Conservation (phyloP, 306 rosid species). For the Trifolium fragiferum region DNA sequence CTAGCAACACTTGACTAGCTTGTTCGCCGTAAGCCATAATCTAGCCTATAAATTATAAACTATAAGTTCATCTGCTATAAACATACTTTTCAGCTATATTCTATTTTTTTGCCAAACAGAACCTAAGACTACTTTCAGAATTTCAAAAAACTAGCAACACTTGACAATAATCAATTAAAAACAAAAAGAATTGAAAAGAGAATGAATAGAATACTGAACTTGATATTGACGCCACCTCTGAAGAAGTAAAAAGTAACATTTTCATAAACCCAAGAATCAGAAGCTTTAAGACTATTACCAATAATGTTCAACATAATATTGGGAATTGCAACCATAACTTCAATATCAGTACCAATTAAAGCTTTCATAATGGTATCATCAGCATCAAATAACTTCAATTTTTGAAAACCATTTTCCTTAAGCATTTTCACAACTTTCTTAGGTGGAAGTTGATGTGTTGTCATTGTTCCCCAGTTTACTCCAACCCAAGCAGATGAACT, state of each 20-base stretch:
- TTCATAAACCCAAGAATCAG: conserved; percentile 72
- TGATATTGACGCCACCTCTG: conserved; percentile 79
- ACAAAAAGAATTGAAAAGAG: not conserved
- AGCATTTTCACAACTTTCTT: conserved; percentile 76
- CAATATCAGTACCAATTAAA: conserved; percentile 61
- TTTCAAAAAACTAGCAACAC: not conserved
- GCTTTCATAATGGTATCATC: conserved; percentile 73
- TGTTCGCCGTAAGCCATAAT: no score
- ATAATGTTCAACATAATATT: conserved; percentile 67
- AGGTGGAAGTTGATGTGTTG: conserved; percentile 61
- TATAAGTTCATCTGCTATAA: no score
- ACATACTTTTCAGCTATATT: no score
- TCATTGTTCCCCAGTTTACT: conserved; percentile 91
- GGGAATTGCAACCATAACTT: conserved; percentile 85
- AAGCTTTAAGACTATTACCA: conserved; percentile 57
- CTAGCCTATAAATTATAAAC: no score
- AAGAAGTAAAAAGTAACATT: conserved; percentile 67
- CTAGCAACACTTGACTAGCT: no score
- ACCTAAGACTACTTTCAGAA: no score
- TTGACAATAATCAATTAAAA: not conserved
- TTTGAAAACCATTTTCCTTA: conserved; percentile 61
- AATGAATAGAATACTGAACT: conserved; percentile 52
- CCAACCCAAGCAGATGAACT: conserved; percentile 59
- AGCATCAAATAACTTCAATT: conserved; percentile 76
- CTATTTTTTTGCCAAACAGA: no score